Evolutionary conservation across 192 early-diverging fungal genomes (phyloP), one percentile per base, ranked within the genome.

Genomic region (Backusella australiensis): DNA sequence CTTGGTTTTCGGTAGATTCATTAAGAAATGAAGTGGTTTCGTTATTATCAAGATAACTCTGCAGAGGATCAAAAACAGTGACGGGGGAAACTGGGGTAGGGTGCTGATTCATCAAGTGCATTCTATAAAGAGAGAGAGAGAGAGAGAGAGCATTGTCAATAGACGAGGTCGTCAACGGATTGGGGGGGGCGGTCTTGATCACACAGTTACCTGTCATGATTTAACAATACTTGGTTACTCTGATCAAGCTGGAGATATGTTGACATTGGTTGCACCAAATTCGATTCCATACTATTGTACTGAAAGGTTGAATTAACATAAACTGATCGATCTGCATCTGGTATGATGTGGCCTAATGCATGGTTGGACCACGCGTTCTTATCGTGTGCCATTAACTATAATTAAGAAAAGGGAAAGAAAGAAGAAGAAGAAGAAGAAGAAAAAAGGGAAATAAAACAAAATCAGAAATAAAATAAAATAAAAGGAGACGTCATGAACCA

Each of bases 401-500:
- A 12, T 49, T 29, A 29, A 63, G 56, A 63, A 63, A 56, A 63
- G 56, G 12, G 56, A 63, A 26, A 63, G 26, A 59, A 26, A 59
- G 21, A 21, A 59, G 53, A 59, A 26, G 21, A 21, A 26, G 32
- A 26, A 63, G 11, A 53, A n/a, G 26, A 26, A 26, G 26, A 26
- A 53, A 21, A 53, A 32, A 32, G 32, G 56, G 26, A 26, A 56
- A 23, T 21, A 11, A 56, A 56, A 56, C 5, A 56, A 21, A 63
- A 14, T 29, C 26, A 63, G 12, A 29, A 63, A 29, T 59, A 63
- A 63, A 63, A 63, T 11, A 29, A 63, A 53, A 53, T 21, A 21
- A n/a, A 21, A 21, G 56, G 56, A 63, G 56, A 63, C 56, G 56
- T 63, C 56, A 63, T 63, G 56, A 63, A 26, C 56, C 56, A 63